Evolutionary conservation across 1,139 yeast genomes (phyloP), one percentile per base, ranked within the genome.

Genomic region (Chernovozyma aurita): DNA sequence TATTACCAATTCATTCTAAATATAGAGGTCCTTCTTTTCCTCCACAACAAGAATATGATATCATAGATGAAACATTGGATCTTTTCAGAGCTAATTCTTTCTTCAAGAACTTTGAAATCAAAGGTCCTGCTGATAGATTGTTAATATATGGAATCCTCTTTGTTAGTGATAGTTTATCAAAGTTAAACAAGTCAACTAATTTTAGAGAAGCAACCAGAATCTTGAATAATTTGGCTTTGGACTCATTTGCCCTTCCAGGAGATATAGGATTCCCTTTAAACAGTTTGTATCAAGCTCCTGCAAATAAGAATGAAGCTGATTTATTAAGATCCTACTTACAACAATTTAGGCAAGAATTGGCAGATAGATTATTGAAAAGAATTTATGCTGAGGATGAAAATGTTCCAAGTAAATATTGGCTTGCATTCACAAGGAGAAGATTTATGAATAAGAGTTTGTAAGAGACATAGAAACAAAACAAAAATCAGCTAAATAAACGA

Each of bases 31-130:
- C 98, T 4, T 82, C 96, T 1, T 87, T 81, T 57, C 95, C 95
- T 6, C 77, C 88, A 5, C 71, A 73, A 40, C 76, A 78, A 21
- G 95, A 85, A 49, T 90, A 88, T 59, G 99, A 92, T 60, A 85
- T 92, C 42, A 74, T 85, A 41, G 98, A 92, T 55, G 99, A 92
- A 61, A 75, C 82, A 21, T 65, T 92, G 41, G 98, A 92, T 61
- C 72, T 92, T 41, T 92, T 92, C 62, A 74, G 98, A 47, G 97
- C 97, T 52, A 92, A 92, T 61, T 85, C 96, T 6, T 90, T 92
- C 63, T 92, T 94, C 74, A 84, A 86, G 57, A 92, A 92, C 70
- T 94, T 92, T 61, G 98, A 94, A 64, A 88, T 92, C 64, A 87
- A 87, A 58, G 95, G 97, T 11, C 87, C 95, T 15, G 85, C 97